Evolutionary conservation across 768 basidiomycete genomes (phyloP), one percentile per base, ranked within the genome.

Genomic region (Cyclocybe cylindracea): DNA sequence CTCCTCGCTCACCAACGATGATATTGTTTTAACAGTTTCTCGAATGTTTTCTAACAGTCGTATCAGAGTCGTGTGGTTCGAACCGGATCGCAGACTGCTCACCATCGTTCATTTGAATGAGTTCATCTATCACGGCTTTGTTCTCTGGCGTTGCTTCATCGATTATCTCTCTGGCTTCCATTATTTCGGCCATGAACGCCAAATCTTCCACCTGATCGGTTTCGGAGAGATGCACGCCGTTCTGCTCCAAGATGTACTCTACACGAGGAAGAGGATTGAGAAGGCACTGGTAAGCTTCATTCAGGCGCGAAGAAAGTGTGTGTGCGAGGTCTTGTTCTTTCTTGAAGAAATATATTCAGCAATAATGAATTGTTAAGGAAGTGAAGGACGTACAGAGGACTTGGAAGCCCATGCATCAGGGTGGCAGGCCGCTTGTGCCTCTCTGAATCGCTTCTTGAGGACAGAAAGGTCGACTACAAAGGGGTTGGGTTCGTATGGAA

Each of bases 351-450:
- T 29, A 40, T 46, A 54, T 45, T 39, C 50, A 46, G 55, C 55
- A 19, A 19, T 29, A 33, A 41, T 47, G 48, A 31, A 32, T 39
- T 41, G 14, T 16, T 11, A 60, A 32, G 24, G 42, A 29, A 36
- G 53, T 44, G 34, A 50, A 38, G 46, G 16, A 70, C 68, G 62
- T 69, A 88, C 89, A 53, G 78, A 68, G 50, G 84, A 83, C 61
- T 81, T 78, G 31, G 83, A 79, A 33, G 84, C 79, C 87, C 90
- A 96, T 10, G 84, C 77, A 66, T 98, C 94, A 0, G 94, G 94
- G 72, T 98, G 94, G 46, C 91, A 85, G 16, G 82, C 71, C 16
- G 83, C 77, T 63, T 96, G 94, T 3, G 88, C 82, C 41, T 78
- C 71, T 33, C 88, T 73, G 65, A 92, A 95, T 29, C 79, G 77